phyloP scores from a whole-genome alignment of 768 basidiomycete genomes.

The Pluteus cervinus region DNA sequence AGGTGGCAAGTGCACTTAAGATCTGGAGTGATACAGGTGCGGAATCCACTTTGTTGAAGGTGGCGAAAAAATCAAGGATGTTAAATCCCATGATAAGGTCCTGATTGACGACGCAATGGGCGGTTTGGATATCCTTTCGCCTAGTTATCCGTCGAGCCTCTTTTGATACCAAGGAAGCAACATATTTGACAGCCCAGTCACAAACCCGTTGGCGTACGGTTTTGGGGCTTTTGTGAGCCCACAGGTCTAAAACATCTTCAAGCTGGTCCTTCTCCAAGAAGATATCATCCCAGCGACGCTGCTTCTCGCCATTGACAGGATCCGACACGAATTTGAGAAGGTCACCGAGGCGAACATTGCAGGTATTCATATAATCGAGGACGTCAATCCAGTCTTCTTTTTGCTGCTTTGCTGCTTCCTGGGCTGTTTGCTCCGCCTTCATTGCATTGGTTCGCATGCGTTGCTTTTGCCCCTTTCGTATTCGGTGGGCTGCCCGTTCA shows the following conservation, averaged over 20 bases:
- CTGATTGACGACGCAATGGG: slow-evolving; percentile 3
- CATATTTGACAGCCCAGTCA: slow-evolving; percentile 19
- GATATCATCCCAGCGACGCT: slow-evolving; percentile 19
- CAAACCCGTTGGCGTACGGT: slow-evolving; percentile 11
- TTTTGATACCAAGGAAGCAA: slow-evolving; percentile 6
- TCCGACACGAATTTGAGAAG: slow-evolving; percentile 20
- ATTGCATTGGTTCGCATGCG: no score
- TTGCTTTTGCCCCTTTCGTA: no score
- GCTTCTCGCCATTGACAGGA: slow-evolving; percentile 11
- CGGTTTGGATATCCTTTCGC: slow-evolving; percentile 12
- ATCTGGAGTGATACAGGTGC: no score
- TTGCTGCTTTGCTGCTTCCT: background rate
- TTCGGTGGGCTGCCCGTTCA: no score
- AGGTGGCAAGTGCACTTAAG: slow-evolving; percentile 15
- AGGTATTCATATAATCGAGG: slow-evolving; percentile 2
- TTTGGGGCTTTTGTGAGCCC: slow-evolving; percentile 15
- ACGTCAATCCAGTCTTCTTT: slow-evolving; percentile 5
- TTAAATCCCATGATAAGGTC: slow-evolving; percentile 11
- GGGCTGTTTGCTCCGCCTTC: background rate
- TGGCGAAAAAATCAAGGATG: no score
- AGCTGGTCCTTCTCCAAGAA: slow-evolving; percentile 11
- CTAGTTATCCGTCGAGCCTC: slow-evolving; percentile 16
- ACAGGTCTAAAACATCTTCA: slow-evolving; percentile 18
- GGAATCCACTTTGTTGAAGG: no score
- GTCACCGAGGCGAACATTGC: slow-evolving; percentile 11